Evolutionary conservation across 2,329 filamentous ascomycete genomes (phyloP), one percentile per base, ranked within the genome.

Genomic region (Elsinoe arachidis): DNA sequence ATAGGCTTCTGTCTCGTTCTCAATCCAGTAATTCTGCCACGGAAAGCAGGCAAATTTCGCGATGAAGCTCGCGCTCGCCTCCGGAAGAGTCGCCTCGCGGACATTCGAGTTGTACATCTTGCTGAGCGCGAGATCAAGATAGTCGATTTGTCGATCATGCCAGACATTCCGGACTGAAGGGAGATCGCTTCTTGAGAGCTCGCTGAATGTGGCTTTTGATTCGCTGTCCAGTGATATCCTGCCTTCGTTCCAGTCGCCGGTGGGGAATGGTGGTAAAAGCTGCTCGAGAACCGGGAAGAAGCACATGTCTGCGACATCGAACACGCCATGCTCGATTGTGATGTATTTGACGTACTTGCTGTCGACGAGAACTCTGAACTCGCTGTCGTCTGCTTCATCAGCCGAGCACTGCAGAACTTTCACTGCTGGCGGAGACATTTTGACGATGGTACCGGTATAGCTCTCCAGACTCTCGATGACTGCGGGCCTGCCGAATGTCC

Each of bases 241-340:
- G 47, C 67, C 74, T 47, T 64, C 61, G 57, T 75, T 76, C 73
- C 73, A 76, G 60, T 72, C 68, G 10, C 73, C 72, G 1, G 64
- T 49, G 1, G 72, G 72, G 14, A 76, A 69, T 3, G 65, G 62
- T 2, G 74, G 73, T 9, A 77, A 66, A 10, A 65, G 58, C 4
- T 67, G 39, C 34, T 71, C 59, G 23, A 74, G 61, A 9, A 61
- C 55, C 11, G 70, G 70, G 7, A 61, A 67, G 52, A 69, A 73
- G 15, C 64, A 66, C 56, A 71, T 63, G 55, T 73, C 68, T 35
- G 69, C 66, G 15, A 56, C 57, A 26, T 66, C 63, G 47, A 70
- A 68, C 2, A 70, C 55, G 52, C 70, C 69, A 10, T 67, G 60
- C 7, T 71, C 70, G 26, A 76, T 65, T 11, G 67, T 72, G 33